Conservation (phyloP, 331 rosid species). For the Quercus lobata region DNA sequence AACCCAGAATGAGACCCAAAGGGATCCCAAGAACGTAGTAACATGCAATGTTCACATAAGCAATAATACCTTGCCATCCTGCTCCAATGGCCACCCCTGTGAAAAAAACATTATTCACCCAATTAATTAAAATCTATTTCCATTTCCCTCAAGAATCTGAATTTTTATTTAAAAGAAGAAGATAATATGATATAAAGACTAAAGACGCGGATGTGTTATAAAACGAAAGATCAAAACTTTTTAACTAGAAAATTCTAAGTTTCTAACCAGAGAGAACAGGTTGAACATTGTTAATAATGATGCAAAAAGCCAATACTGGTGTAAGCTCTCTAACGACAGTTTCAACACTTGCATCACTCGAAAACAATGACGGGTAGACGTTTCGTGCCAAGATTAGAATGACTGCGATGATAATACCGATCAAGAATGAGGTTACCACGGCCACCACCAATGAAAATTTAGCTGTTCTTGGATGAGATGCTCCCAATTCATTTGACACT, state of each 20-base stretch:
- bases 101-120: neutral
- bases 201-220: neutral
- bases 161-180: neutral
- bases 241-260: too few species aligned
- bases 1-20: slow-evolving; percentile 59
- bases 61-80: slow-evolving; percentile 72
- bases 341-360: slow-evolving; percentile 42
- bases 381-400: slow-evolving; percentile 27
- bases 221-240: neutral
- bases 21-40: slow-evolving; percentile 73
- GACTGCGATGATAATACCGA: slow-evolving; percentile 33
- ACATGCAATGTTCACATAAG: slow-evolving; percentile 59
- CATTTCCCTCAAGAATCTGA: neutral
- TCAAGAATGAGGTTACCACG: slow-evolving; percentile 27
- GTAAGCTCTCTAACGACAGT: slow-evolving; percentile 48
- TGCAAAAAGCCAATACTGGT: slow-evolving; percentile 61
- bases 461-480: slow-evolving; percentile 73
- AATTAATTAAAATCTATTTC: neutral
- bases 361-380: slow-evolving; percentile 44
- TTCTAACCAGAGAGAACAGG: slow-evolving; percentile 64
- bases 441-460: slow-evolving; percentile 65
- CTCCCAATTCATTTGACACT: slow-evolving; percentile 79
- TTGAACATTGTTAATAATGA: slow-evolving; percentile 64
- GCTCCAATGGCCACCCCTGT: slow-evolving; percentile 82
- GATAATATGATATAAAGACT: neutral